A percentile compares a stretch with the other conserved stretches of the same genome.
phyloP scores from a whole-genome alignment of 352 stramenopile species.

The Phytophthora meadii region DNA sequence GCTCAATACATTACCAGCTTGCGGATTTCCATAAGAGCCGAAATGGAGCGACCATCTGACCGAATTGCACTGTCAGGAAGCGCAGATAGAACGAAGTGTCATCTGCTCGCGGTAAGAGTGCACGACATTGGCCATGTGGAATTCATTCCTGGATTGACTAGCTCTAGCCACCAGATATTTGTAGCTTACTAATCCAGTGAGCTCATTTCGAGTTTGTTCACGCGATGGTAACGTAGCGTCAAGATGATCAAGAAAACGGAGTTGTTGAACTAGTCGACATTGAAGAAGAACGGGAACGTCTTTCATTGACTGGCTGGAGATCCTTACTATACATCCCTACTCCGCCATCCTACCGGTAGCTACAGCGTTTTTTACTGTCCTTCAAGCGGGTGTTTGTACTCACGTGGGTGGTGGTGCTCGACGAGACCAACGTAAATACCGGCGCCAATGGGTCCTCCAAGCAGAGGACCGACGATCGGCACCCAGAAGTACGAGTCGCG shows the following conservation, averaged over 20 bases:
- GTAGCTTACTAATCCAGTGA: neutral
- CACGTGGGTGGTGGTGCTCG: conserved; percentile 57
- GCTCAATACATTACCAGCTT: conserved; percentile 5
- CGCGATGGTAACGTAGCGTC: neutral
- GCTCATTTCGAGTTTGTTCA: conserved; percentile 2
- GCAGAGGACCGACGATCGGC: conserved; percentile 54
- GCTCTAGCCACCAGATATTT: neutral
- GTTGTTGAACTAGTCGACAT: conserved; percentile 17
- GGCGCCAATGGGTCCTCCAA: conserved; percentile 51
- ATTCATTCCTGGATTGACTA: neutral
- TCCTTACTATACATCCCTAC: conserved; percentile 34
- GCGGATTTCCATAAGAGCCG: conserved; percentile 11
- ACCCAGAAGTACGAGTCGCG: conserved; percentile 70
- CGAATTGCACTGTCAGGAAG: neutral
- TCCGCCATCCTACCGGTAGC: conserved; percentile 14
- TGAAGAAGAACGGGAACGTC: conserved; percentile 14
- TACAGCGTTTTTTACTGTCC: conserved; percentile 23
- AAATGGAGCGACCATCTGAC: conserved; percentile 15
- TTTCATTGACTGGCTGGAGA: conserved; percentile 27
- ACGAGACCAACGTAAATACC: conserved; percentile 50
- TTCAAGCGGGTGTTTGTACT: conserved; percentile 51
- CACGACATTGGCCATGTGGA: conserved; percentile 14
- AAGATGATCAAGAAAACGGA: conserved; percentile 13
- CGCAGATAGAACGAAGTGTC: conserved; percentile 19
- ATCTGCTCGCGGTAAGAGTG: conserved; percentile 32